phyloP scores from a whole-genome alignment of 495 filamentous ascomycete genomes.

The Aspergillus wentii region DNA sequence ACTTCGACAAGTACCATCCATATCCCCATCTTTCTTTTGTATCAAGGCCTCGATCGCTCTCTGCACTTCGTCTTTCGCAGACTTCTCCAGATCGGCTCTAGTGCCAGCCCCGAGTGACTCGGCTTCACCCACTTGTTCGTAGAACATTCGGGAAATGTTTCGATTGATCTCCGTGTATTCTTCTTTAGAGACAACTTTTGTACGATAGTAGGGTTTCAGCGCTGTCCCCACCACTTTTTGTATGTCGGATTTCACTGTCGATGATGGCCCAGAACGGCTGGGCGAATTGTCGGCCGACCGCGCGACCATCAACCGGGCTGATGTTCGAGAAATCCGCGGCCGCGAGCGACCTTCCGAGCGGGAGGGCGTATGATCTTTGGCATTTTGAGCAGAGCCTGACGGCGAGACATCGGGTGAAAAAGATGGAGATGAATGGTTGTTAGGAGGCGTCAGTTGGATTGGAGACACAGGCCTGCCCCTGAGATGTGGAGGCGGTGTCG shows the following conservation, averaged over 20 bases:
- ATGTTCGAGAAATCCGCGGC: conserved; percentile 31
- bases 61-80: conserved; percentile 70
- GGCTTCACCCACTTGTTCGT: conserved; percentile 66
- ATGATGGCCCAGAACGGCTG: conserved; percentile 51
- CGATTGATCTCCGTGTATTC: conserved; percentile 88
- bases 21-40: conserved; percentile 18
- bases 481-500: conserved; percentile 66
- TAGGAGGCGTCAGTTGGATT: conserved; percentile 58
- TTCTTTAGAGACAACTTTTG: conserved; percentile 65
- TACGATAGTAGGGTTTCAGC: conserved; percentile 69
- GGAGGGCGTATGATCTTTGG: conserved; percentile 8
- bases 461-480: conserved; percentile 62
- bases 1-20: conserved; percentile 13
- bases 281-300: conserved; percentile 54
- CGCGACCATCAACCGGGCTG: conserved; percentile 18
- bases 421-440: conserved; percentile 56
- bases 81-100: conserved; percentile 59
- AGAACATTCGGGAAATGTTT: conserved; percentile 76
- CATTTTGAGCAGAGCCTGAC: conserved; percentile 19
- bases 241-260: conserved; percentile 73
- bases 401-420: conserved; percentile 48
- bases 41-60: conserved; percentile 48
- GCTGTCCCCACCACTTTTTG: conserved; percentile 74
- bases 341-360: conserved; percentile 11
- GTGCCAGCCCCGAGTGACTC: conserved; percentile 52